Conservation (phyloP, 225 moss, liverwort and hornwort species). For the Bryoerythrophyllum caledonicum region DNA sequence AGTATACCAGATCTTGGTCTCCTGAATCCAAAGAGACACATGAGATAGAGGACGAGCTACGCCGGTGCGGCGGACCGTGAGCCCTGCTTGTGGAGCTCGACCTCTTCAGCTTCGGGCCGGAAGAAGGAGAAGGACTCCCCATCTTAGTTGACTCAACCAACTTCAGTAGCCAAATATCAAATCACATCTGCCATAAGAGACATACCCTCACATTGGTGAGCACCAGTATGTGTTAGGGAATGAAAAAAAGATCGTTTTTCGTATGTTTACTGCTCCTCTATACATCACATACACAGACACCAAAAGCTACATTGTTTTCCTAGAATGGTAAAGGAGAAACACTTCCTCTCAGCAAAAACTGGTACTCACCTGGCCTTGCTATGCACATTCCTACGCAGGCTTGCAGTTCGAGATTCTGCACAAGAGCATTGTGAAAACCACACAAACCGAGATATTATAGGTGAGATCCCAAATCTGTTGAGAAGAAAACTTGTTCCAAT, state of each 20-base stretch:
- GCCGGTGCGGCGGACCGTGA: conserved; percentile 38
- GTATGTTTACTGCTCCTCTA: neutral
- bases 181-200: neutral
- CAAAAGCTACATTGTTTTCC: neutral
- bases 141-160: conserved; percentile 19
- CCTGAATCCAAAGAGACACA: conserved; percentile 35
- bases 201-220: conserved; percentile 8
- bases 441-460: neutral
- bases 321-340: too few relatives aligned
- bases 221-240: neutral
- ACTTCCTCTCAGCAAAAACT: too few relatives aligned
- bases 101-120: conserved; percentile 36
- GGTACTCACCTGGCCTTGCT: neutral
- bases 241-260: too few relatives aligned
- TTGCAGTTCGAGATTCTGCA: conserved; percentile 8
- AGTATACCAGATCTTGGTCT: conserved; percentile 33
- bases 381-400: neutral
- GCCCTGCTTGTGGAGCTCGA: conserved; percentile 24
- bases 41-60: conserved; percentile 35
- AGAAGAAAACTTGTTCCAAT: neutral
- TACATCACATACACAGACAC: neutral
- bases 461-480: neutral
- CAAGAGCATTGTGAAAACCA: neutral
- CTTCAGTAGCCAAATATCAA: neutral
- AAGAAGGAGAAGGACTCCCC: conserved; percentile 49